A percentile compares a stretch with the other conserved stretches of the same genome.
Evolutionary conservation across 1,284 basidiomycete species (phyloP).

Genomic region (Coniferiporia sulphurascens): DNA sequence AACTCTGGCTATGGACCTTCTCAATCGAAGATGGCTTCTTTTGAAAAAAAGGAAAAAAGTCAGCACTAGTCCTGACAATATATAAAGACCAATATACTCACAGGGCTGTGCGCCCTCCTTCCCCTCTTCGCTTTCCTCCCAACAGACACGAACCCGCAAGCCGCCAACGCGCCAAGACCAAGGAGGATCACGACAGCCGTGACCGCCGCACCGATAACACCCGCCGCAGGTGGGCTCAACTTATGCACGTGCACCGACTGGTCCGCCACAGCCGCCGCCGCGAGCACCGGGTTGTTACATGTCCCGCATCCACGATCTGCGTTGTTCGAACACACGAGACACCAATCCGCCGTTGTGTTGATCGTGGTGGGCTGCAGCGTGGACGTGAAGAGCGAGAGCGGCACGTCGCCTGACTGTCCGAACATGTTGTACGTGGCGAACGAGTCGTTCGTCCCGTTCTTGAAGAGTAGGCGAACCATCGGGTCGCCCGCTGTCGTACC

Average conservation of each 20-base stretch:
- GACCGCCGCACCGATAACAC: constrained; percentile 61
- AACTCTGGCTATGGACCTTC: no score
- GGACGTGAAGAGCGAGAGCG: constrained; percentile 50
- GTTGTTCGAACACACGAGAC: constrained; percentile 50
- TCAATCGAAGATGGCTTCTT: no score
- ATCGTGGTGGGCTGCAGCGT: constrained; percentile 40
- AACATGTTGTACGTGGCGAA: constrained; percentile 28
- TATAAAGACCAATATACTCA: not conserved
- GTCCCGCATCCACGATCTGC: constrained; percentile 49
- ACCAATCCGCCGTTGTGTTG: constrained; percentile 56
- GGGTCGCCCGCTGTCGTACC: constrained; percentile 23
- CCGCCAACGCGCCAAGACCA: constrained; percentile 36
- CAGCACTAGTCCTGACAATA: no score
- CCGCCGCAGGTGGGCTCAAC: constrained; percentile 54
- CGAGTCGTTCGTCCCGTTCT: constrained; percentile 42
- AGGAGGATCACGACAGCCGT: constrained; percentile 41
- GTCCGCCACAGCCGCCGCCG: constrained; percentile 29
- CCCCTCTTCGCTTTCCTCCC: constrained; percentile 23
- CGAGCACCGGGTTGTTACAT: constrained; percentile 31
- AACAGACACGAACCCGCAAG: constrained; percentile 43
- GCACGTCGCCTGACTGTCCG: constrained; percentile 40
- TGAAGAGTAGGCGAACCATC: constrained; percentile 56
- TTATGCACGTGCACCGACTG: constrained; percentile 29
- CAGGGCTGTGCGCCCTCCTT: not conserved
- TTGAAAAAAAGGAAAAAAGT: no score